Evolutionary conservation across 208 protist species (phyloP), one percentile per base, ranked within the genome.

Genomic region (Acanthamoeba triangularis): DNA sequence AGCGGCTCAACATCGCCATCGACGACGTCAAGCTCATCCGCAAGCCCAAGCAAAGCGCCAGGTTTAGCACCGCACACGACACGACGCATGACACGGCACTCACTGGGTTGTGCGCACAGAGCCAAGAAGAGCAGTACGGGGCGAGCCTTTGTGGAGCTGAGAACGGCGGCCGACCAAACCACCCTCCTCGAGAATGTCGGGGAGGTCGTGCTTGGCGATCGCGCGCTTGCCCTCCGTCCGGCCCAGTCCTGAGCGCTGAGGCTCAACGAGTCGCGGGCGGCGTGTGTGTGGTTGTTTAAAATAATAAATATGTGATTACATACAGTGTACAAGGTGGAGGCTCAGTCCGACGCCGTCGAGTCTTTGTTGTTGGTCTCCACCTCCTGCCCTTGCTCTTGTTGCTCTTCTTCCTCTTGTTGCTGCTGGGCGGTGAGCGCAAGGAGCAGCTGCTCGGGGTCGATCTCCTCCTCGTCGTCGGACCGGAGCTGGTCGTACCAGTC

Each of bases 381-480:
- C 56, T 61, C 16, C 16, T 61, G 13, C 16, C 20, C 11, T 23
- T 16, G 63, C 35, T 69, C 63, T 28, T 69, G 28, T 13, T 69
- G 63, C 56, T 61, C 56, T 23, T 61, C 56, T 23, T 61, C 11
- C 56, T 35, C 13, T 23, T 61, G 56, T 23, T 35, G 63, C 63
- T 69, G 63, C 28, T 35, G 2, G 28, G 63, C 63, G 63, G 63
- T 69, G 63, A 69, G 63, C 6, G 20, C 63, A 28, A 69, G 72
- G 11, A 80, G 72, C 18, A 80, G 72, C 35, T 80, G 18, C 72
- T 80, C 72, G 41, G 72, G 72, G 41, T 80, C 72, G 41, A 80
- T 80, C 4, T 80, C 72, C 72, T 80, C 72, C 72, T 80, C 72
- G 72, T 80, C 72, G 41, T 80, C 72, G 72, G 72, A 80, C 10